Evolutionary conservation across 495 filamentous ascomycete genomes (phyloP), one percentile per base, ranked within the genome.

Genomic region (Opeltia flavorubescens): DNA sequence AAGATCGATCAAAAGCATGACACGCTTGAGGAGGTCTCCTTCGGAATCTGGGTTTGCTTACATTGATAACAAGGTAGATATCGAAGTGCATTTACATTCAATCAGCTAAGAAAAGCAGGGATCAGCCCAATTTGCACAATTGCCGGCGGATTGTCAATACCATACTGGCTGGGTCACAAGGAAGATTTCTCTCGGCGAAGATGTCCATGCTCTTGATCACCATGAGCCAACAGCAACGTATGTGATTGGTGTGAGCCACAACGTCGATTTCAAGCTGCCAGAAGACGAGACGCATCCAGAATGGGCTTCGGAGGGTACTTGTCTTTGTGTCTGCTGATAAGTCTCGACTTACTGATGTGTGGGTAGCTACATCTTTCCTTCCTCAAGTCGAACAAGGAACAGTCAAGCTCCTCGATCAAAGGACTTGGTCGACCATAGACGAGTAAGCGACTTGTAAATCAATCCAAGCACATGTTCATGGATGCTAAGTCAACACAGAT

Each of bases 41-140:
- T 86, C 84, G 56, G 78, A 84, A 21, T 71, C 75, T 31, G 88
- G 89, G 0, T 93, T 93, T 55, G 77, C 86, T 27, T 89, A 86
- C 55, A 66, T 88, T 18, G 82, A 93, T 62, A 65, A 59, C 27
- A 60, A 70, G 48, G 67, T 77, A 61, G 47, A 48, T 44, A 38
- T n/a, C 12, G 24, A 25, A 38, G 23, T 5, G 15, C 28, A 7
- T 12, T 13, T 17, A 4, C 5, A 31, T 17, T 21, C 8, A 3
- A 21, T 7, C 43, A 46, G 39, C 50, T 65, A 43, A 65, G 30
- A 18, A 23, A 11, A 27, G 6, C 17, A 81, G 58, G 75, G 79
- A 13, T 69, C 74, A 12, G 72, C 87, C 5, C 70, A 76, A 17
- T 71, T 84, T 2, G 83, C 75, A 15, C 77, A 82, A 57, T 59